Base-by-base conservation (phyloP, 2,329 filamentous ascomycete species). In the Rutstroemia sp. region DNA sequence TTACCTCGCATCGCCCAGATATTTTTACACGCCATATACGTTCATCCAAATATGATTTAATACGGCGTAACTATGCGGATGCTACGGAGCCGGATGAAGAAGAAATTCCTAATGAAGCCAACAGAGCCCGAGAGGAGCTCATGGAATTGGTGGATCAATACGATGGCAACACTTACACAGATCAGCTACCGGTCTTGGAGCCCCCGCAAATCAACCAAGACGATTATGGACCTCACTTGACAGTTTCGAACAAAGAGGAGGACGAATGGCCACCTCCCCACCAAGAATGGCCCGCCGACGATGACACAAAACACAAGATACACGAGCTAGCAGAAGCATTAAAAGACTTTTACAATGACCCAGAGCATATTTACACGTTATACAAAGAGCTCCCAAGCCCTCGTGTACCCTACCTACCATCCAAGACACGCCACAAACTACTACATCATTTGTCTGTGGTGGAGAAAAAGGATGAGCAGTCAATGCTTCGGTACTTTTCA, bases 401-500 rank as follows among this genome's bases (percentile, higher is more conserved):
- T 3, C 65, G 68, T 12, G 63, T 66, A 37, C 64, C 66, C 44
- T 70, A 70, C 56, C 61, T 71, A 16, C 55, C 60, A 25, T 41
- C 67, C 16, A 60, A 57, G 21, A 57, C 57, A 5, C 60, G 69
- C 41, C 68, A 69, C 51, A 62, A 54, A 51, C 59, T 71, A 50
- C 64, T 71, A 42, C 65, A 61, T 30, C 60, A 64, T 59, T 56
- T 71, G 38, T 60, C 64, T 21, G 57, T 67, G 7, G 63, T 70
- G 4, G 65, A 69, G 51, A 58, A 51, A 19, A 70, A 70, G 48
- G 63, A 69, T 42, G 68, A 70, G 57, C 73, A 75, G 72, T 60
- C 83, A 48, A 95, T 91, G 87, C 76, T 88, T 64, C 86, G 89
- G 54, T 97, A 92, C 71, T 86, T 96, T 60, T 83, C 84, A 5